Conservation (phyloP, 1,284 basidiomycete species). For the Golubevia pallescens region DNA sequence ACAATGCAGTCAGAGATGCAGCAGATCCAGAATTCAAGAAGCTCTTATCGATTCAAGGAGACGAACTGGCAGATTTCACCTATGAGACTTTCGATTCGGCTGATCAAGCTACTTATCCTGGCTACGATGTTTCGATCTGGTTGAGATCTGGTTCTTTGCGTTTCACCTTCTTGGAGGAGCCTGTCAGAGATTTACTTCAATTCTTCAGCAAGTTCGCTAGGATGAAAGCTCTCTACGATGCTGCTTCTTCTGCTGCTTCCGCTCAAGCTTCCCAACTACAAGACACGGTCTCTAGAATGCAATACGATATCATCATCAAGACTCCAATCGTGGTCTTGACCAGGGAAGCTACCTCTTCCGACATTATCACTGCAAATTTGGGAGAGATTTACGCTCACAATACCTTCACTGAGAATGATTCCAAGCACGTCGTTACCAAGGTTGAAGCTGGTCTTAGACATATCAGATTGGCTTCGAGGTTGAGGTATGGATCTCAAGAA, state of each 20-base stretch:
- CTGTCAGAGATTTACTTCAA: slow-evolving; percentile 81
- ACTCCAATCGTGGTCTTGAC: slow-evolving; percentile 93
- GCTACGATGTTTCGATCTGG: slow-evolving; percentile 84
- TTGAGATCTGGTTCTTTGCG: slow-evolving; percentile 90
- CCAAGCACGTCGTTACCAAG: slow-evolving; percentile 66
- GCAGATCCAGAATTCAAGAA: slow-evolving; percentile 76
- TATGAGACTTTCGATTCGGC: slow-evolving; percentile 86
- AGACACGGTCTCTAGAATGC: slow-evolving; percentile 73
- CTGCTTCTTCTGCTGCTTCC: slow-evolving; percentile 89
- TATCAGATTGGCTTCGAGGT: slow-evolving; percentile 72
- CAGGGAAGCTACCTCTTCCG: slow-evolving; percentile 73
- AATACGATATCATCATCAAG: slow-evolving; percentile 87
- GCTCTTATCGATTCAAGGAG: slow-evolving; percentile 90
- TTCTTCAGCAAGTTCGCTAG: slow-evolving; percentile 88
- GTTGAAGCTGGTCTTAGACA: slow-evolving; percentile 82
- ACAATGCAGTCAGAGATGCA: slow-evolving; percentile 72
- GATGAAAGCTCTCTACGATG: slow-evolving; percentile 81
- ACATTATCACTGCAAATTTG: slow-evolving; percentile 80
- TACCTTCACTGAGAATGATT: slow-evolving; percentile 70
- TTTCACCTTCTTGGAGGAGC: slow-evolving; percentile 85
- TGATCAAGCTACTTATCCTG: slow-evolving; percentile 72
- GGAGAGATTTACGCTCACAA: slow-evolving; percentile 90
- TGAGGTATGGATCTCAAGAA: slow-evolving; percentile 34
- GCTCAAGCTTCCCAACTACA: slow-evolving; percentile 79
- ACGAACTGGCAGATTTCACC: slow-evolving; percentile 91